Base-by-base conservation (phyloP, 2,329 filamentous ascomycete species). In the Seiridium unicorne region DNA sequence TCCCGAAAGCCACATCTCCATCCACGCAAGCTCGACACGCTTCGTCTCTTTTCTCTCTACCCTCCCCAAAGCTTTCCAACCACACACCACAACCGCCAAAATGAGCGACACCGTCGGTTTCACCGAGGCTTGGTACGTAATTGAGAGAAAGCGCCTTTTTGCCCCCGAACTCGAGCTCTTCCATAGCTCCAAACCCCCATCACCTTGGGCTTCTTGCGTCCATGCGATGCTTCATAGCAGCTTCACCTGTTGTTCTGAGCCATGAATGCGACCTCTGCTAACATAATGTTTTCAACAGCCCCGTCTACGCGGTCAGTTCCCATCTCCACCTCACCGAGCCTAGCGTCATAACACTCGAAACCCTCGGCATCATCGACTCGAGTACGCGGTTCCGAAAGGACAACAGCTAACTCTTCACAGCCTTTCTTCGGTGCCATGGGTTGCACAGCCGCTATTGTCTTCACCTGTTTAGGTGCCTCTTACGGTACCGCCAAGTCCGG, bases 401-500 rank as follows among this genome's bases (percentile, higher is more conserved):
- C 26, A 18, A 44, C 18, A 38, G 51, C 69, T 71, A 69, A 72
- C 64, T 38, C 61, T 46, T 32, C 8, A 58, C 55, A 75, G 71
- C 89, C 90, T 76, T 93, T 93, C 81, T 93, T 93, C 76, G 90
- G 90, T 79, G 90, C 89, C 72, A 91, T 93, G 87, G 90, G 90
- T 74, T 93, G 90, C 83, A 91, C 89, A 72, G 90, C 88, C 68
- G 92, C 93, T 79, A 97, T 97, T 75, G 91, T 97, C 75, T 97
- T 97, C 85, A 96, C 93, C 77, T 96, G 92, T 81, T 89, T 97
- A 71, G 93, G 95, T 77, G 95, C 95, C 74, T 93, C 95, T 70
- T 99, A 98, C 82, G 95, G 95, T 80, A 99, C 95, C 70, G 95
- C 95, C 76, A 99, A 99, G 88, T 96, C 95, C 74, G 95, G 95